These are phyloP conservation scores for Lepidopterella palustris DNA, from an alignment of 495 filamentous ascomycete species.

Conservation along the genomic window DNA sequence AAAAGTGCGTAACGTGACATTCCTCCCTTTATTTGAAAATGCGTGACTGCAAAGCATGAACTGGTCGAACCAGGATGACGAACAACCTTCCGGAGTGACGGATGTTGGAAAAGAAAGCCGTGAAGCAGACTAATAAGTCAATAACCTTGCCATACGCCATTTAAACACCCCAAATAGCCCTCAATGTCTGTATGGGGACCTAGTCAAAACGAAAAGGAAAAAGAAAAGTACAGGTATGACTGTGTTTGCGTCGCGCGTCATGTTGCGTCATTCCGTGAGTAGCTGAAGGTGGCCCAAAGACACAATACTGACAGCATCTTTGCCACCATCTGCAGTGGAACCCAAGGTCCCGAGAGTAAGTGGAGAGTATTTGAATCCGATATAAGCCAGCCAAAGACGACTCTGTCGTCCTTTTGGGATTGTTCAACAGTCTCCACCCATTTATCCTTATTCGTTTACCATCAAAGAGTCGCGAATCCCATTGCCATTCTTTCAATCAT, in stretches of 20 bases:
- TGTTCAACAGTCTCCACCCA: background rate
- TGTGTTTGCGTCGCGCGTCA: no score
- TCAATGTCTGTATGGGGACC: background rate
- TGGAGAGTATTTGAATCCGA: no score
- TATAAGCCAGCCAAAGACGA: no score
- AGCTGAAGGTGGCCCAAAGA: no score
- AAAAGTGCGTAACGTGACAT: background rate
- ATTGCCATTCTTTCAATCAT: constrained; percentile 17
- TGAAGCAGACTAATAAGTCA: background rate
- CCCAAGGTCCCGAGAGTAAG: no score
- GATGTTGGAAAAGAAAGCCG: background rate
- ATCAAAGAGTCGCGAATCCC: no score
- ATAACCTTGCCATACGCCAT: background rate
- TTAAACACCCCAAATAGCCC: background rate
- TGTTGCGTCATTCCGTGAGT: no score
- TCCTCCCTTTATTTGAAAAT: background rate
- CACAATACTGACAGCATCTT: no score
- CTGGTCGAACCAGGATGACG: background rate
- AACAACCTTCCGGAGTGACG: background rate
- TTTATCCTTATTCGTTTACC: background rate
- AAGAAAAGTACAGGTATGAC: no score
- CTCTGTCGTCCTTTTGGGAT: background rate
- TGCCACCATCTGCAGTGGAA: no score
- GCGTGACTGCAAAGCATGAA: background rate
- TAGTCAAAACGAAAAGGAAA: no score